These are phyloP conservation scores for Puccinia polysora DNA, from an alignment of 1,284 basidiomycete species.

Conservation along the genomic window DNA sequence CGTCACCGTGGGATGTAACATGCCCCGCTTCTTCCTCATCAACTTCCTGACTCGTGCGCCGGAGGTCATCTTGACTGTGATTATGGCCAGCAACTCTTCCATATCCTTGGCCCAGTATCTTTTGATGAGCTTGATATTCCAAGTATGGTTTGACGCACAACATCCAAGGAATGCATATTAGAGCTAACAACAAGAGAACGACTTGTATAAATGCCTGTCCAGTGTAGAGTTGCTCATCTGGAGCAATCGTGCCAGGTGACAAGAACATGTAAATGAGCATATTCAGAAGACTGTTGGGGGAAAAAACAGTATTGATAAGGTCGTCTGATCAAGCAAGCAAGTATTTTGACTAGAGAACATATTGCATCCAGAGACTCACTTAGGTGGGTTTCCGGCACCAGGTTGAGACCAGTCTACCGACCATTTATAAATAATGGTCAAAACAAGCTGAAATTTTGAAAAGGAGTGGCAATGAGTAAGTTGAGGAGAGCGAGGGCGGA, in stretches of 20 bases:
- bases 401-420: slow-evolving; percentile 32
- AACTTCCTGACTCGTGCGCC: slow-evolving; percentile 64
- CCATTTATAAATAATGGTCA: slow-evolving; percentile 33
- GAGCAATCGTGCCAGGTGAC: slow-evolving; percentile 58
- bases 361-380: slow-evolving; percentile 30
- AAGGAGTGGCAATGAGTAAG: not conserved
- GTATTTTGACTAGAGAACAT: not conserved
- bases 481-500: not conserved
- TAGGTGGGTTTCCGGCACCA: slow-evolving; percentile 22
- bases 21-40: slow-evolving; percentile 59
- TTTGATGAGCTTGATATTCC: slow-evolving; percentile 82
- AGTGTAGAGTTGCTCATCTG: slow-evolving; percentile 68
- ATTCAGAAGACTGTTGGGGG: slow-evolving; percentile 41
- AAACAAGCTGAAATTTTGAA: slow-evolving; percentile 10
- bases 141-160: slow-evolving; percentile 89
- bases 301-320: not conserved
- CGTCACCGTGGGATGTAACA: slow-evolving; percentile 47
- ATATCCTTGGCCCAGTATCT: slow-evolving; percentile 79
- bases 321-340: slow-evolving; percentile 20
- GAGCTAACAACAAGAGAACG: slow-evolving; percentile 72
- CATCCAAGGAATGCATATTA: slow-evolving; percentile 92
- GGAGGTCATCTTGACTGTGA: slow-evolving; percentile 55
- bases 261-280: slow-evolving; percentile 54
- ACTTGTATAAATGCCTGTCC: slow-evolving; percentile 85
- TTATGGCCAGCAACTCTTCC: slow-evolving; percentile 55